Evolutionary conservation across 177 flowering plant species (phyloP), one percentile per base, ranked within the genome.

Genomic region (Telopea speciosissima): DNA sequence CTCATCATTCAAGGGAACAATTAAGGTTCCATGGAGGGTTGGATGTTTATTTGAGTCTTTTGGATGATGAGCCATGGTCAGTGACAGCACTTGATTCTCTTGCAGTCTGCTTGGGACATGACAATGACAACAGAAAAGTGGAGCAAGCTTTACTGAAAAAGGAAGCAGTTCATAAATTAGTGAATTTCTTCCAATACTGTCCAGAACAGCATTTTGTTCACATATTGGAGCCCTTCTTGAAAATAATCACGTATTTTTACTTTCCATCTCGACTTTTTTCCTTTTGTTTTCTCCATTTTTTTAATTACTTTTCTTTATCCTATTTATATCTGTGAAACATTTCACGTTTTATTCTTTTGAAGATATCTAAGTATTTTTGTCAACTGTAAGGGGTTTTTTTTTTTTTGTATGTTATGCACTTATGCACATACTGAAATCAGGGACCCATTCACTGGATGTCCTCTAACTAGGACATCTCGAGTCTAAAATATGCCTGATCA

Each of bases 21-120:
- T 80, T 96, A 74, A 86, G 99, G 74, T 95, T 95, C 60, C 98
- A 91, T 77, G 93, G 96, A 24, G 98, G 97, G 1, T 76, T 96
- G 82, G 97, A 91, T 81, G 98, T 91, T 65, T 96, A 93, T 76
- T 79, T 96, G 83, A 96, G 92, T 80, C 88, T 96, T 56, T 93
- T 96, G 79, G 97, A 93, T 80, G 97, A 96, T 81, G 87, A 89
- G 60, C 17, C 83, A 24, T 96, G 99, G 99, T 93, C 99, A n/a
- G 97, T 87, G 67, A 96, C 93, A 9, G 95, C 99, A 64, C 79
- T 96, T 74, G 99, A 96, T 80, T 93, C 98, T 14, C 85, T 96
- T 74, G 97, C 99, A 59, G 89, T 91, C 75, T 96, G 98, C 84
- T 79, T 96, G 75, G 93, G 97, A 62, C 96, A 88, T 80, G 99